Evolutionary conservation across 2,329 filamentous ascomycete species (phyloP).

Genomic region (Coniochaeta prunicola): DNA sequence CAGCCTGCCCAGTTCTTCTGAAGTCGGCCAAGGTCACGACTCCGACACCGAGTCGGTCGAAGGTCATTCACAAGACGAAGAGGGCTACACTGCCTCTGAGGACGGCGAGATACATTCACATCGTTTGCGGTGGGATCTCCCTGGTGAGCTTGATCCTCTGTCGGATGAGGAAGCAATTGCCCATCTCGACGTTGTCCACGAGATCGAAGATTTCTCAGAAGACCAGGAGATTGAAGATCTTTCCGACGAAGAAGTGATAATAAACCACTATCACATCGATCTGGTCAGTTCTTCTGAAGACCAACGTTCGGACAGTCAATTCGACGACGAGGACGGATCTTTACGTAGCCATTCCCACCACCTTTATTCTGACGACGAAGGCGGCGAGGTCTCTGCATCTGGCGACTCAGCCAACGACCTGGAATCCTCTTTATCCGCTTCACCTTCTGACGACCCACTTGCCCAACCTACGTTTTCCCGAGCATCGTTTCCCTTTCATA

Average conservation of each 20-base stretch:
- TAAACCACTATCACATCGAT: not conserved
- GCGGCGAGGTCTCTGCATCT: not conserved
- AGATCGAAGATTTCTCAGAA: not conserved
- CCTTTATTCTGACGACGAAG: not conserved
- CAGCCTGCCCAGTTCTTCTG: not conserved
- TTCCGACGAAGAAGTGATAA: not conserved
- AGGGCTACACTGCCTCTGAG: not conserved
- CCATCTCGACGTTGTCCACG: not conserved
- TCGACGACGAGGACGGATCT: not conserved
- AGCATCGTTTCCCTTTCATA: not conserved
- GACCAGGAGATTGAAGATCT: not conserved
- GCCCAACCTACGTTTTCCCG: not conserved
- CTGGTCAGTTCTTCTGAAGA: not conserved
- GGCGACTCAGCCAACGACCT: not conserved
- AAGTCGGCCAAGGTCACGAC: not conserved
- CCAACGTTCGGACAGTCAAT: constrained; percentile 1
- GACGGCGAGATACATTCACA: not conserved
- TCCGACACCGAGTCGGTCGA: not conserved
- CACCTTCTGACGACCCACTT: not conserved
- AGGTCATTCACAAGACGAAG: not conserved
- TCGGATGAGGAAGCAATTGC: not conserved
- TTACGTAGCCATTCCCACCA: not conserved
- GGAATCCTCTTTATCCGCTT: not conserved
- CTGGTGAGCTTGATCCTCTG: not conserved
- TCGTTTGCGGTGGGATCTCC: not conserved